Evolutionary conservation across 1,139 yeast species (phyloP), one percentile per base, ranked within the genome.

Genomic region (Pichia sp.): DNA sequence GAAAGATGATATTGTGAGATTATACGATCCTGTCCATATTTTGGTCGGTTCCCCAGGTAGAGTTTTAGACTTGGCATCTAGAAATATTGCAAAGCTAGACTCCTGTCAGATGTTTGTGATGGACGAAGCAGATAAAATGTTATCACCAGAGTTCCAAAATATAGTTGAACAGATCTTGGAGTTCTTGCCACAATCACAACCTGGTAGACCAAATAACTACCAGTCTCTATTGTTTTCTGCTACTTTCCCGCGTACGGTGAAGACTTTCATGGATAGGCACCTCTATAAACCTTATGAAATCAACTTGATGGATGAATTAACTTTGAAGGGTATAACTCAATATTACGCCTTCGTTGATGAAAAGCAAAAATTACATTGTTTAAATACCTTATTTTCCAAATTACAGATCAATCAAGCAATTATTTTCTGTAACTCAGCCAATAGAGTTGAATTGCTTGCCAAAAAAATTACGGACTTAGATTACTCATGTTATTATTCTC

Each of bases 121-220:
- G 98, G 99, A 93, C 72, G 99, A 93, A 76, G 99, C 99, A 53
- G 99, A 93, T 73, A 95, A 93, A 73, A 89, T 93, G 87, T 80
- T 93, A 61, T 84, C 95, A 49, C 84, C 92, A 64, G 99, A 93
- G 69, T 95, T 93, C 72, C 87, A 88, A 64, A 82, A 84, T 44
- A 85, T 92, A 57, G 89, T 93, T 63, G 96, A 89, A 71, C 96
- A 90, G 71, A 87, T 93, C 58, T 78, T 93, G 65, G 78, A 79
- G 50, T 89, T 87, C 68, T 85, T 93, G 79, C 96, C 98, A 32
- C 66, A 74, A 55, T 45, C 61, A 13, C 56, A 61, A 49, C 50
- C 58, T 13, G 63, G 64, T 45, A 60, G 61, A 45, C 66, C 66
- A 47, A 74, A 77, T 59, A 75, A 74, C 56, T 89, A 90, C 70